Conservation (phyloP, 2,329 filamentous ascomycete genomes). For the Ophiostoma perfectum region DNA sequence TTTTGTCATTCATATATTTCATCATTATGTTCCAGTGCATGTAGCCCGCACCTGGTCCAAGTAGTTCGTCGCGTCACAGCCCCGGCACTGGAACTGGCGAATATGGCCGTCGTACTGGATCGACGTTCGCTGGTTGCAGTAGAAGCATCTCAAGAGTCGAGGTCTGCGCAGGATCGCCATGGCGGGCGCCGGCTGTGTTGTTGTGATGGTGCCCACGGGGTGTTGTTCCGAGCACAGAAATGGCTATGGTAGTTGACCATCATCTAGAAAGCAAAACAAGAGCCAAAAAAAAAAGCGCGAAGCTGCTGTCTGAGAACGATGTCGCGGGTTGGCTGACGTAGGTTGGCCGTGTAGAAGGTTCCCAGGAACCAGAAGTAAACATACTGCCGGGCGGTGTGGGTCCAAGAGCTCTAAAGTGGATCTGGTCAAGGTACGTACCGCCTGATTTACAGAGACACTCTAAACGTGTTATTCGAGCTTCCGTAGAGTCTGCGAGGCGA, state of each 20-base stretch:
- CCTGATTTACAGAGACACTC: neutral
- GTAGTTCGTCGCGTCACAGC: constrained; percentile 83
- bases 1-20: neutral
- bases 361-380: constrained; percentile 4
- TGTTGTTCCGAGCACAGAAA: neutral
- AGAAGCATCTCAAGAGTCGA: constrained; percentile 66
- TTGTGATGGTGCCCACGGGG: neutral
- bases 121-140: constrained; percentile 67
- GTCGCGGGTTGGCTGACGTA: constrained; percentile 10
- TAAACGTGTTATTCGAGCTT: constrained; percentile 8
- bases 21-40: neutral
- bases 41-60: constrained; percentile 63
- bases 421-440: neutral
- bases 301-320: neutral
- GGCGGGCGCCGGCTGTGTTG: constrained; percentile 15
- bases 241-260: neutral
- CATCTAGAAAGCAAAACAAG: neutral
- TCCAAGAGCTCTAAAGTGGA: neutral
- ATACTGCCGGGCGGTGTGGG: constrained; percentile 27
- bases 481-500: too few relatives aligned
- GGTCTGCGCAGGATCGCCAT: constrained; percentile 43
- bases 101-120: constrained; percentile 53
- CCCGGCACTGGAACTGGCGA: constrained; percentile 64
- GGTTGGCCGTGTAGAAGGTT: neutral
- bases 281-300: neutral